Evolutionary conservation across 495 filamentous ascomycete species (phyloP), one percentile per base, ranked within the genome.

Genomic region (Ascodesmis nigricans): DNA sequence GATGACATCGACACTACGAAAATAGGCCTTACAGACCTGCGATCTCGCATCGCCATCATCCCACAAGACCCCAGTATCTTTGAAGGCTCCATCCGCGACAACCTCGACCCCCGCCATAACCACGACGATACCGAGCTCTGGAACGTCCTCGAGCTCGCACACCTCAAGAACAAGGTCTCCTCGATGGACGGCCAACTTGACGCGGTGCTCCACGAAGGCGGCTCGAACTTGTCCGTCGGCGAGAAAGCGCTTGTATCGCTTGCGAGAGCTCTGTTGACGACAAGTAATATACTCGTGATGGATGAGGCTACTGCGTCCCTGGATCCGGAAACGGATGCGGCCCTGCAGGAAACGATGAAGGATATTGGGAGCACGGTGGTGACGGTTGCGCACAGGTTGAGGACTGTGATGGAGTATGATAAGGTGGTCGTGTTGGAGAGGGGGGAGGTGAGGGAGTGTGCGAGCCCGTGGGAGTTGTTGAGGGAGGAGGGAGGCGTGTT

Each of bases 281-380:
- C 87, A 15, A 91, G 79, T 53, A 93, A 93, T 54, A 93, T 99
- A 48, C 67, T 99, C 36, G 81, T 99, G 0, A 67, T 95, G 24
- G 87, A 99, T 53, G 90, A 99, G 61, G 90, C 90, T 39, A 99
- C 90, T 25, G 87, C 84, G 17, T 80, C 84, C 13, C 84, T 99
- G 17, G 87, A 99, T 54, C 42, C 30, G 25, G 49, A 51, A 33
- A 52, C 49, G 26, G 49, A 52, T 43, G 47, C 35, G 35, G 40
- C 42, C 30, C 29, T 52, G 8, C 49, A 52, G 26, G 37, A 39
- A 45, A 47, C 49, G 25, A 52, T 52, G 21, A 41, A 48, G 40
- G 25, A 37, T 15, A 10, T 37, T 7, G 39, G 93, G 50, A 69
- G 83, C 13, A 99, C 90, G 11, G 95, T 99, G 54, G 81, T 99